These are phyloP conservation scores for Colletotrichum kahawae DNA, from an alignment of 2,329 filamentous ascomycete genomes.

Conservation along the genomic window DNA sequence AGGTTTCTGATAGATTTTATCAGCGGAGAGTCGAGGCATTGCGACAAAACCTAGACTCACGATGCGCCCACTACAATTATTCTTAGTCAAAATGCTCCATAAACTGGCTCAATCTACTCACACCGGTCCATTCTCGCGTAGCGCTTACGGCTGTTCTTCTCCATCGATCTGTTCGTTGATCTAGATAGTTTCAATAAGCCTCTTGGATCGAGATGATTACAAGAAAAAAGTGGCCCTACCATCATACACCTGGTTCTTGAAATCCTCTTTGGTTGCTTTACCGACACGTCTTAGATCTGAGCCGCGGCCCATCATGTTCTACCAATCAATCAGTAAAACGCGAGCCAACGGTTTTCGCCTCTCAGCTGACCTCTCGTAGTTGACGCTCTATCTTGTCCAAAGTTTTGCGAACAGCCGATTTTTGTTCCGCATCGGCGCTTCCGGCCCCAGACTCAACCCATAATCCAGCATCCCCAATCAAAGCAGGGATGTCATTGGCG, in stretches of 20 bases:
- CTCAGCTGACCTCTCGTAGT: slow-evolving; percentile 34
- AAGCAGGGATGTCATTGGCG: slow-evolving; percentile 41
- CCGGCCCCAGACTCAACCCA: slow-evolving; percentile 50
- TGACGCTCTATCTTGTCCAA: slow-evolving; percentile 36
- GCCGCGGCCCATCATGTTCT: background rate
- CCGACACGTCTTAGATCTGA: background rate
- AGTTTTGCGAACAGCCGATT: slow-evolving; percentile 32
- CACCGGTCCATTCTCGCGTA: slow-evolving; percentile 35
- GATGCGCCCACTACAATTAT: background rate
- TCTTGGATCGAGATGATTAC: background rate
- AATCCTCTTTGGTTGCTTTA: background rate
- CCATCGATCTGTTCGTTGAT: slow-evolving; percentile 27
- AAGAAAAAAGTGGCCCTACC: background rate
- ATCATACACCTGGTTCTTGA: background rate
- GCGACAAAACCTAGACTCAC: background rate
- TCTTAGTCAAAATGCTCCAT: background rate
- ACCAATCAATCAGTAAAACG: background rate
- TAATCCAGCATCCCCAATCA: slow-evolving; percentile 44
- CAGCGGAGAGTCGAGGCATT: background rate
- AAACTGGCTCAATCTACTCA: slow-evolving; percentile 31
- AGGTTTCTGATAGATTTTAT: slow-evolving; percentile 30
- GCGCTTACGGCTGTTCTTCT: slow-evolving; percentile 29
- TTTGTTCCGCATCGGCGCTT: slow-evolving; percentile 39
- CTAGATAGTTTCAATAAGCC: background rate
- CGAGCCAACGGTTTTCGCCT: background rate